Percentiles rank a stretch among this genome's conserved stretches.
These are phyloP conservation scores for Choanephora cucurbitarum DNA, from an alignment of 371 early-diverging fungal species.

Conservation along the genomic window DNA sequence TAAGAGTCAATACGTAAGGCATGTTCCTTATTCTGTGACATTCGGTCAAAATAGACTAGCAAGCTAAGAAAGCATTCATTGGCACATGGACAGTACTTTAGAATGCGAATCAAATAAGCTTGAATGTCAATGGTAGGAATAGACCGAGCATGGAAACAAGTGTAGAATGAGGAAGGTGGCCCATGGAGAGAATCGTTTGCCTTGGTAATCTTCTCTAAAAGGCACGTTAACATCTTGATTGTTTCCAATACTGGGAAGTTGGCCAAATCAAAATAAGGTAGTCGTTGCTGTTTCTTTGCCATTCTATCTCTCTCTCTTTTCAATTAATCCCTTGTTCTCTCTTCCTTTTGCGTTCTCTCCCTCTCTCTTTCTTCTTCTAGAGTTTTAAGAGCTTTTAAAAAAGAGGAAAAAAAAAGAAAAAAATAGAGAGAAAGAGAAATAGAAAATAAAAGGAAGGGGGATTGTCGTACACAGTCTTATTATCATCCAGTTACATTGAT, in stretches of 20 bases:
- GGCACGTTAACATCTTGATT: conserved; percentile 34
- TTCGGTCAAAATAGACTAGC: conserved; percentile 78
- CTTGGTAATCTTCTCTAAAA: conserved; percentile 32
- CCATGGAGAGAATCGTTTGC: conserved; percentile 25
- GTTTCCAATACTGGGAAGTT: conserved; percentile 35
- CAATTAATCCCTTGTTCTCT: no score
- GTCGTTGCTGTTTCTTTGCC: conserved; percentile 3
- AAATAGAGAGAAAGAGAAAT: no score
- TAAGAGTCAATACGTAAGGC: conserved; percentile 75
- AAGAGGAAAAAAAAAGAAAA: no score
- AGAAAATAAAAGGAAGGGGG: no score
- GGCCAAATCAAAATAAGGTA: conserved; percentile 21
- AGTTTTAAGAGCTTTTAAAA: no score
- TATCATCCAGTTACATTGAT: no score
- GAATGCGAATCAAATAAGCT: conserved; percentile 66
- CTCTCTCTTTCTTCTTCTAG: no score
- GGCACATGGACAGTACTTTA: conserved; percentile 76
- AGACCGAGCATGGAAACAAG: conserved; percentile 65
- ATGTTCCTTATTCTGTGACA: conserved; percentile 42
- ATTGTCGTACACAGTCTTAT: no score
- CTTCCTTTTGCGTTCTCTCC: no score
- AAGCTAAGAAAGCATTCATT: conserved; percentile 79
- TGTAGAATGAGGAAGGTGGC: conserved; percentile 17
- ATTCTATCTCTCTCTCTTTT: no score
- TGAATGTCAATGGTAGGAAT: conserved; percentile 48